Evolutionary conservation across 2,329 filamentous ascomycete species (phyloP).

Genomic region (Zelopaecilomyces penicillatus): DNA sequence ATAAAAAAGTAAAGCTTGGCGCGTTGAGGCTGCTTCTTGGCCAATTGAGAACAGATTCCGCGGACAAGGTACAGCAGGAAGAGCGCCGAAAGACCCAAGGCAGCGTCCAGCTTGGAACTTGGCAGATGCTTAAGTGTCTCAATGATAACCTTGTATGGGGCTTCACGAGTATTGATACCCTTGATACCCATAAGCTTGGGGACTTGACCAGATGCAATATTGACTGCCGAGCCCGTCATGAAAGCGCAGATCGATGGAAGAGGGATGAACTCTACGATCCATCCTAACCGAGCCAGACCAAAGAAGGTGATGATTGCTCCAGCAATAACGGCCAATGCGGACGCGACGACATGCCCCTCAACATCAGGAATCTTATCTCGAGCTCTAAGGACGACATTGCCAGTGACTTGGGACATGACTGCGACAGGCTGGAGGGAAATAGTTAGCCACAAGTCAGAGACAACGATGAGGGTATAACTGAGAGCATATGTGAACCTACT

Average conservation of each 20-base stretch:
- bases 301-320: conserved; percentile 41
- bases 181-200: conserved; percentile 43
- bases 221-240: conserved; percentile 46
- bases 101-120: conserved; percentile 55
- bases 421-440: conserved; percentile 37
- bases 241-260: conserved; percentile 45
- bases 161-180: conserved; percentile 39
- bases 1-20: conserved; percentile 71
- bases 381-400: conserved; percentile 36
- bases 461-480: background rate
- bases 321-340: conserved; percentile 38
- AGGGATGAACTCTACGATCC: conserved; percentile 47
- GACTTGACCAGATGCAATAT: conserved; percentile 41
- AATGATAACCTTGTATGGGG: conserved; percentile 43
- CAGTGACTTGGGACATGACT: conserved; percentile 45
- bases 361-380: conserved; percentile 30
- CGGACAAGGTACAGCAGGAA: conserved; percentile 61
- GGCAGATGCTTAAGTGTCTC: conserved; percentile 39
- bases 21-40: conserved; percentile 56
- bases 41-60: conserved; percentile 50
- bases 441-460: conserved; percentile 10
- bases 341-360: conserved; percentile 35
- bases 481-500: conserved; percentile 36
- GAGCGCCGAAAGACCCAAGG: conserved; percentile 63
- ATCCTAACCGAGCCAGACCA: conserved; percentile 42